Conservation (phyloP, 768 basidiomycete genomes). For the Lyophyllum atratum region DNA sequence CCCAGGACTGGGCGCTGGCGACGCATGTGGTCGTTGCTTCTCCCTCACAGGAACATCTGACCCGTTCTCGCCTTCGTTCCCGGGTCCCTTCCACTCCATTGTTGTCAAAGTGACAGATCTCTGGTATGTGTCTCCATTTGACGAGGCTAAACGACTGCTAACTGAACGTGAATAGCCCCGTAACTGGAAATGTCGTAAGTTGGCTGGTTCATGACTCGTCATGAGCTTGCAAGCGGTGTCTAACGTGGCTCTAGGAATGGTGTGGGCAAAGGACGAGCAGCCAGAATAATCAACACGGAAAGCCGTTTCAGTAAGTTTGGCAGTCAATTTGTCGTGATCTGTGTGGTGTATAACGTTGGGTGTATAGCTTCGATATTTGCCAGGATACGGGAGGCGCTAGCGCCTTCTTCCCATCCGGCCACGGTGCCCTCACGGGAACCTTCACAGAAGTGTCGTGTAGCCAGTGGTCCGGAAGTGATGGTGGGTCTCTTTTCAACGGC, state of each 20-base stretch:
- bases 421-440: slow-evolving; percentile 53
- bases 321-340: neutral
- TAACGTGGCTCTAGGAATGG: slow-evolving; percentile 36
- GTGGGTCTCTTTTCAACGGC: slow-evolving; percentile 44
- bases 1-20: slow-evolving; percentile 53
- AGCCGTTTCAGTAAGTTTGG: slow-evolving; percentile 49
- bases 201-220: no score
- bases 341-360: neutral
- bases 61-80: slow-evolving; percentile 51
- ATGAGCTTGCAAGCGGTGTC: neutral
- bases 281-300: slow-evolving; percentile 42
- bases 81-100: slow-evolving; percentile 54
- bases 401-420: slow-evolving; percentile 59
- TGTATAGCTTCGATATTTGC: slow-evolving; percentile 59
- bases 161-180: slow-evolving; percentile 33
- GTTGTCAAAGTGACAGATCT: slow-evolving; percentile 54
- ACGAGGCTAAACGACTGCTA: neutral
- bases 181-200: slow-evolving; percentile 43
- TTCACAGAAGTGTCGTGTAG: slow-evolving; percentile 59
- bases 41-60: slow-evolving; percentile 48
- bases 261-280: slow-evolving; percentile 51
- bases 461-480: slow-evolving; percentile 59
- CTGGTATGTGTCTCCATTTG: slow-evolving; percentile 28
- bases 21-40: slow-evolving; percentile 67
- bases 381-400: slow-evolving; percentile 53